phyloP scores from a whole-genome alignment of 495 filamentous ascomycete species.

The Xylaria castorea region DNA sequence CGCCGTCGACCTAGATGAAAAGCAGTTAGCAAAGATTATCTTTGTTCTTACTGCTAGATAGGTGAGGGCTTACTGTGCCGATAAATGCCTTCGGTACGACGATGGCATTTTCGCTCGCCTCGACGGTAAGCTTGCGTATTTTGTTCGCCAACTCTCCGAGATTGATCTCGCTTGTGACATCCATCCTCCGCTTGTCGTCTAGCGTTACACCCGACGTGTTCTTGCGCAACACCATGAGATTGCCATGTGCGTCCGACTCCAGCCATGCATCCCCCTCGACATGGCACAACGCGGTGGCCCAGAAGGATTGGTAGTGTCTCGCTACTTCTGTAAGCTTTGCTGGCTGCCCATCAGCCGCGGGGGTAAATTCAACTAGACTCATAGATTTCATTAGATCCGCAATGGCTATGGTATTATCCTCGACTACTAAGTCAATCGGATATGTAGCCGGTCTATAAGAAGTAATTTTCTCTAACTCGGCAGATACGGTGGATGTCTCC shows the following conservation, averaged over 20 bases:
- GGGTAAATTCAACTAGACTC: constrained; percentile 72
- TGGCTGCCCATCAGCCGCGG: constrained; percentile 49
- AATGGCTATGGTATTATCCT: constrained; percentile 75
- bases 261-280: constrained; percentile 77
- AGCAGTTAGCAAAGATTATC: constrained; percentile 29
- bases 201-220: constrained; percentile 74
- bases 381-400: constrained; percentile 95
- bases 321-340: constrained; percentile 72
- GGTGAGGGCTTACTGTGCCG: constrained; percentile 71
- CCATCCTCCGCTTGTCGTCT: constrained; percentile 73
- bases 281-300: constrained; percentile 78
- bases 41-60: not conserved
- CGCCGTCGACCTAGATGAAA: constrained; percentile 75
- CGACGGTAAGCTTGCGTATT: constrained; percentile 66
- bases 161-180: constrained; percentile 78
- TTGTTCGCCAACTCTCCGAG: constrained; percentile 93
- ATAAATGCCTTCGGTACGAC: constrained; percentile 86
- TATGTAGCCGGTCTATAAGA: constrained; percentile 83
- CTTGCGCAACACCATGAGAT: constrained; percentile 77
- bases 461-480: constrained; percentile 66
- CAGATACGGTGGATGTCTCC: constrained; percentile 56
- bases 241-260: constrained; percentile 83
- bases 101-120: constrained; percentile 63
- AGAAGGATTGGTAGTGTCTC: constrained; percentile 79
- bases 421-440: constrained; percentile 81